Evolutionary conservation across 345 rosid genomes (phyloP).

Genomic region (Salix koriyanagi): DNA sequence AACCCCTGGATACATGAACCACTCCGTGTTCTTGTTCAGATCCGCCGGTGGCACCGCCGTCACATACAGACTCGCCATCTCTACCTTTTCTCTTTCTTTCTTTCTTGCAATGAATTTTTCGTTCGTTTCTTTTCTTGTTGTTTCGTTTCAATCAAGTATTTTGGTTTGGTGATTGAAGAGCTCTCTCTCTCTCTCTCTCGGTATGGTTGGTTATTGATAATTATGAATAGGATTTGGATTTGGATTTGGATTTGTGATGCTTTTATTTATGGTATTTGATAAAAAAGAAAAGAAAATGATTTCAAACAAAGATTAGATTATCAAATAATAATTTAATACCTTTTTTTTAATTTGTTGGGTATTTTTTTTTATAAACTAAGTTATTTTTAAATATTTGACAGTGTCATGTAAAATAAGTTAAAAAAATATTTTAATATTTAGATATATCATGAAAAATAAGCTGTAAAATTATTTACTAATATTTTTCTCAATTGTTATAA

Average conservation of each 20-base stretch:
- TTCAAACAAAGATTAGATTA: no score
- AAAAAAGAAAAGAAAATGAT: no score
- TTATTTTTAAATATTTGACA: no score
- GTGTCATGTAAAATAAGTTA: no score
- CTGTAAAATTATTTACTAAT: no score
- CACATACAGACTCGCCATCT: slow-evolving; percentile 55
- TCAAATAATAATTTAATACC: not conserved
- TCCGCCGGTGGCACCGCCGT: slow-evolving; percentile 72
- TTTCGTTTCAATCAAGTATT: not conserved
- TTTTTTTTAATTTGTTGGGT: no score
- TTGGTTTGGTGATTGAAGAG: not conserved
- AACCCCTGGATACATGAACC: slow-evolving; percentile 86
- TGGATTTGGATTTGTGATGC: not conserved
- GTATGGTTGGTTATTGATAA: not conserved
- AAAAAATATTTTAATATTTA: no score
- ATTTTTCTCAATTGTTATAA: no score
- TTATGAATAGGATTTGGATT: not conserved
- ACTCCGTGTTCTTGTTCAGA: slow-evolving; percentile 85
- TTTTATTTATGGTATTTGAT: not conserved
- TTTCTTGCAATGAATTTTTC: not conserved
- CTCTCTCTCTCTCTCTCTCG: not conserved
- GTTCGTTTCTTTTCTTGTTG: not conserved
- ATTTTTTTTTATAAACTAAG: no score
- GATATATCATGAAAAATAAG: no score
- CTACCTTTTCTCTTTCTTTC: not conserved